phyloP scores from a whole-genome alignment of 345 rosid genomes.

The Dimocarpus longan region DNA sequence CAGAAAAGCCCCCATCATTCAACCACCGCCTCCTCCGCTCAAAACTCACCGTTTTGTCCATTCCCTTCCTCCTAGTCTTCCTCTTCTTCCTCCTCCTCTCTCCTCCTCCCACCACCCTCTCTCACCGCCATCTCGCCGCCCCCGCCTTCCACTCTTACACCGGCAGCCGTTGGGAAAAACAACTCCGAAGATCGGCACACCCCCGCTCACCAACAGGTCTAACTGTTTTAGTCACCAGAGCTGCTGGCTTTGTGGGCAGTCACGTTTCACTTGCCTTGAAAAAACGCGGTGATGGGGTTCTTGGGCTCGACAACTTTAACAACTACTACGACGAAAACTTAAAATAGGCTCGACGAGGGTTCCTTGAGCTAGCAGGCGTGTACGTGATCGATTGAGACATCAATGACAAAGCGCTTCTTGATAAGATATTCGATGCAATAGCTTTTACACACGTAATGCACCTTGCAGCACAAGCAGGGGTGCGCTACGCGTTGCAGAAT shows the following conservation, averaged over 20 bases:
- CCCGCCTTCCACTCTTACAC: constrained; percentile 29
- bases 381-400: constrained; percentile 65
- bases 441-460: constrained; percentile 66
- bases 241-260: constrained; percentile 79
- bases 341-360: constrained; percentile 54
- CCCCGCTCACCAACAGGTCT: constrained; percentile 41
- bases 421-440: constrained; percentile 56
- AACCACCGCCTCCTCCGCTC: too few relatives aligned
- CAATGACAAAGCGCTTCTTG: constrained; percentile 49
- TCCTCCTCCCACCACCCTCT: constrained; percentile 25
- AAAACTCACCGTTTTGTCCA: constrained; percentile 44
- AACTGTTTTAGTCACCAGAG: constrained; percentile 73
- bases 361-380: constrained; percentile 56
- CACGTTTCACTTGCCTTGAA: constrained; percentile 59
- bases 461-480: constrained; percentile 71
- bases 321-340: constrained; percentile 58
- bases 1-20: too few relatives aligned
- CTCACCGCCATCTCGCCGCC: constrained; percentile 25
- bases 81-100: constrained; percentile 31
- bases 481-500: constrained; percentile 68
- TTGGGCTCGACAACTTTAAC: constrained; percentile 79
- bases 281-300: constrained; percentile 74
- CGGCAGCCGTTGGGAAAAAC: constrained; percentile 55
- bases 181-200: constrained; percentile 50
- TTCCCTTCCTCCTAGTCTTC: constrained; percentile 51